phyloP scores from a whole-genome alignment of 352 stramenopile species.

The Globisporangium abappressorium region DNA sequence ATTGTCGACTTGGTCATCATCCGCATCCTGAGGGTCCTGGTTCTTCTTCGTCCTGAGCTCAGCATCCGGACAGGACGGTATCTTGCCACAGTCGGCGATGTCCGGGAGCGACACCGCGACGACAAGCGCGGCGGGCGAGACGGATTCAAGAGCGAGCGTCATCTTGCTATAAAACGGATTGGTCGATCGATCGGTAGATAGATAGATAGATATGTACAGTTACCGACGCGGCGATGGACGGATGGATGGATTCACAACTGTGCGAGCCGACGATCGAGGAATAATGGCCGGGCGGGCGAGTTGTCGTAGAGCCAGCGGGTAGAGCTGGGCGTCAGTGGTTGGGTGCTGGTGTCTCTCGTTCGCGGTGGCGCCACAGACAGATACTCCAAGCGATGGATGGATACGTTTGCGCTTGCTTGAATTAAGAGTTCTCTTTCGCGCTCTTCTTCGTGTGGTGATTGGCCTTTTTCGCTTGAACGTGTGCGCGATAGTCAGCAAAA shows the following conservation, averaged over 20 bases:
- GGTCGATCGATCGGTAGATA: neutral
- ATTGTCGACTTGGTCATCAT: neutral
- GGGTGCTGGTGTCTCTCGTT: neutral
- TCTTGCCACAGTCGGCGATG: conserved; percentile 3
- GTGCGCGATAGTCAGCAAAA: conserved; percentile 8
- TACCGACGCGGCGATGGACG: neutral
- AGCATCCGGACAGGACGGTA: neutral
- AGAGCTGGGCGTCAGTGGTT: neutral
- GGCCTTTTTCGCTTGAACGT: neutral
- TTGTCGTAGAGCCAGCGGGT: neutral
- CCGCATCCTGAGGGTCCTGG: neutral
- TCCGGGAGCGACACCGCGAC: conserved; percentile 1
- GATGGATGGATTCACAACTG: neutral
- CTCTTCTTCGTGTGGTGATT: neutral
- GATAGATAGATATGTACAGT: conserved; percentile 5
- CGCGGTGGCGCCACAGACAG: neutral
- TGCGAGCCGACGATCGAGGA: neutral
- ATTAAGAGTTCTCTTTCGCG: neutral
- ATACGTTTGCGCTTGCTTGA: neutral
- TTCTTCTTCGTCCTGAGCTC: neutral
- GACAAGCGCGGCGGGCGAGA: conserved; percentile 1
- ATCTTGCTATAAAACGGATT: neutral
- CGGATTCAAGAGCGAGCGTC: neutral
- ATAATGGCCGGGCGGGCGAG: neutral
- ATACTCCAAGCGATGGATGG: conserved; percentile 2